Percentiles rank a stretch among this genome's conserved stretches.
Evolutionary conservation across 768 basidiomycete genomes (phyloP).

Genomic region (Naganishia randhawae): DNA sequence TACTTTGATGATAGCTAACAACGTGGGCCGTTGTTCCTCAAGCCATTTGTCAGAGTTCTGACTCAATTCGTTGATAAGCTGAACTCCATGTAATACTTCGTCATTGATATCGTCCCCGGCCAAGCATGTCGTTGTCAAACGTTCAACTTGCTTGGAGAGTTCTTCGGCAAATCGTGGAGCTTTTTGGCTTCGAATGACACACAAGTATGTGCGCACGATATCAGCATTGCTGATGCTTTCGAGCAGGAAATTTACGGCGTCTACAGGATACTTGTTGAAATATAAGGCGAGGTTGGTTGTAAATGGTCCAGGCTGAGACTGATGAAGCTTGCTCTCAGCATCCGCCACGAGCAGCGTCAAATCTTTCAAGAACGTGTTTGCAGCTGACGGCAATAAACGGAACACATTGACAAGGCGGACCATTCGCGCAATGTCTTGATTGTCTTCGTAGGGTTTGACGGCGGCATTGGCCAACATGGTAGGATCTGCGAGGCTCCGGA

Average conservation of each 20-base stretch:
- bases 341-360: constrained; percentile 85
- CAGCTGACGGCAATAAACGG: constrained; percentile 81
- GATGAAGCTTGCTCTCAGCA: constrained; percentile 85
- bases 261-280: constrained; percentile 79
- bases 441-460: constrained; percentile 70
- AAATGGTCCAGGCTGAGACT: constrained; percentile 83
- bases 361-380: constrained; percentile 82
- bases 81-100: constrained; percentile 66
- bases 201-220: constrained; percentile 76
- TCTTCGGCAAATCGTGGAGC: constrained; percentile 61
- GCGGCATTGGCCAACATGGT: constrained; percentile 76
- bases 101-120: constrained; percentile 52
- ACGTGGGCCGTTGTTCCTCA: constrained; percentile 61
- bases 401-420: constrained; percentile 96
- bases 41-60: constrained; percentile 69
- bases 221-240: constrained; percentile 71
- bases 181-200: constrained; percentile 71
- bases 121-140: constrained; percentile 51
- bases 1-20: constrained; percentile 67
- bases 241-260: constrained; percentile 81
- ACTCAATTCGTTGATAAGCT: constrained; percentile 72
- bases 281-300: constrained; percentile 87
- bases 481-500: constrained; percentile 84
- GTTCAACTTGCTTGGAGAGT: constrained; percentile 45
- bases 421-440: constrained; percentile 85